These are phyloP conservation scores for Williopsis jadinii DNA, from an alignment of 1,139 yeast genomes.

Conservation along the genomic window DNA sequence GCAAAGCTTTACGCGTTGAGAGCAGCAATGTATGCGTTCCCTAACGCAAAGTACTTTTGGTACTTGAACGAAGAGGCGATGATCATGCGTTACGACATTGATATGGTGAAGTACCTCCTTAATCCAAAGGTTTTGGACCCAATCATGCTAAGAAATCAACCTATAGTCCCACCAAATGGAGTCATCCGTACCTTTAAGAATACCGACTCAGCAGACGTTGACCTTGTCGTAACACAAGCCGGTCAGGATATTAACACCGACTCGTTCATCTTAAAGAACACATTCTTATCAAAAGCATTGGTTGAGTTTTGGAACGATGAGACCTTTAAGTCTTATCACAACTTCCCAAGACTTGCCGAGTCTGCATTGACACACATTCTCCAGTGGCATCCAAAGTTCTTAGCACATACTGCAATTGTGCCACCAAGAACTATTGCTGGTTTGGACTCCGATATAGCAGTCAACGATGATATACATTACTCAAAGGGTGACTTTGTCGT, in stretches of 20 bases:
- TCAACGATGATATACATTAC: constrained; percentile 38
- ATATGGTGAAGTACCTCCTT: constrained; percentile 51
- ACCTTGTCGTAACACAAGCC: constrained; percentile 62
- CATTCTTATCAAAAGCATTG: constrained; percentile 54
- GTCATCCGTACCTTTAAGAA: constrained; percentile 64
- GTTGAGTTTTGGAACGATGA: constrained; percentile 74
- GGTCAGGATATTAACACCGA: constrained; percentile 52
- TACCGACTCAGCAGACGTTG: constrained; percentile 44
- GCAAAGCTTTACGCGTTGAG: constrained; percentile 50
- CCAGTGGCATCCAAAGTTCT: constrained; percentile 87
- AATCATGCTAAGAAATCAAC: constrained; percentile 56
- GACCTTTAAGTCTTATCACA: constrained; percentile 55
- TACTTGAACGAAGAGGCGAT: constrained; percentile 70
- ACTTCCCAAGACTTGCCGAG: constrained; percentile 54
- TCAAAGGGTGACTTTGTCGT: constrained; percentile 58
- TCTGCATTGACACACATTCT: constrained; percentile 72
- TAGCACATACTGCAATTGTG: constrained; percentile 66
- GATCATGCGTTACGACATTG: constrained; percentile 57
- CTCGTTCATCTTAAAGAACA: constrained; percentile 64
- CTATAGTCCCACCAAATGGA: constrained; percentile 63
- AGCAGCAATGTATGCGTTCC: constrained; percentile 85
- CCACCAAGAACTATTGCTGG: constrained; percentile 53
- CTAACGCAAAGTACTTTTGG: constrained; percentile 80
- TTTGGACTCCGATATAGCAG: constrained; percentile 29
- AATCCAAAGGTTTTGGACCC: constrained; percentile 49